Base-by-base conservation (phyloP, 1,284 basidiomycete genomes). In the Marasmius sp. region DNA sequence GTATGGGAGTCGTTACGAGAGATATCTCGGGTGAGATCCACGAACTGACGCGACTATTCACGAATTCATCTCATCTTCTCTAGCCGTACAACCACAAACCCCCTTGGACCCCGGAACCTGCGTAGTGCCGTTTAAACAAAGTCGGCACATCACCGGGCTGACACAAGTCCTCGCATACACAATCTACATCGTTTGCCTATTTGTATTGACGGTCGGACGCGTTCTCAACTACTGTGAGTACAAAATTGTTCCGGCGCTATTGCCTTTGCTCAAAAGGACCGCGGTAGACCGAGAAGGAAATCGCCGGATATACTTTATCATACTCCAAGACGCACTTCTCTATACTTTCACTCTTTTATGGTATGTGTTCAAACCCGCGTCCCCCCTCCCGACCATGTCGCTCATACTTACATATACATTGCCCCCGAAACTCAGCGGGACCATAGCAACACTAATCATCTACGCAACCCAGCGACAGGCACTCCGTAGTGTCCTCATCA, bases 401-500 rank as follows among this genome's bases (percentile, higher is more conserved):
- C 52, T 54, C 9, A 54, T 54, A 36, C 33, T 54, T 11, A 54
- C 20, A 11, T 43, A 12, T 43, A 12, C 20, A 11, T 50, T 50
- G 11, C 8, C 9, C 11, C 12, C 2, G 27, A 18, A 16, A 11
- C 11, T 11, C 27, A 11, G 38, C 22, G 20, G 34, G 10, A 45
- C 43, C 27, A 20, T 57, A n/a, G 55, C 45, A 2, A 56, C 60
- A 27, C 45, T 61, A 5, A 22, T 51, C 11, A n/a, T 61, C 8
- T 61, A 58, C 37, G 34, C 56, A 39, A 27, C 27, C 14, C 49
- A 38, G 36, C 56, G 60, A 11, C 39, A 22, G 3, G 14, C 37
- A 9, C 60, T 61, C 18, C 55, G 47, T 22, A 45, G 60, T 20
- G 18, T 61, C 11, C 60, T 58, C 34, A 43, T 61, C 47, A 53